Base-by-base conservation (phyloP, 1,139 yeast species). In the Arxiozyma telluris region DNA sequence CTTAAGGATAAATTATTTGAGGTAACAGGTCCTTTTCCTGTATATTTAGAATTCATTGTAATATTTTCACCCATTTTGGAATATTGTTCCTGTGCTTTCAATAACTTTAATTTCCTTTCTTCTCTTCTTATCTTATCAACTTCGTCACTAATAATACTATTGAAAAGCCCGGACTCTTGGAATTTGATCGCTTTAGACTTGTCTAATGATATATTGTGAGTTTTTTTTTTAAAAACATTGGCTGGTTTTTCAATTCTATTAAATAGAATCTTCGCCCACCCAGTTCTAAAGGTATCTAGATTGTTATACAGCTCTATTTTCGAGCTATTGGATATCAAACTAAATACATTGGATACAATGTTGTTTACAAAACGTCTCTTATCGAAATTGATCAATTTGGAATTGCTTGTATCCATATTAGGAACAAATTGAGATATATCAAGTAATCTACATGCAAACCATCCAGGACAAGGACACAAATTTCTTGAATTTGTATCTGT, bases 381-480 rank as follows among this genome's bases (percentile, higher is more conserved):
- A 65, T 84, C 89, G 65, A 83, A 84, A 62, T 84, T 84, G 61
- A 83, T 77, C 56, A 83, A 69, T 44, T 76, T 71, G 1, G 83
- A 74, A 62, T 81, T 79, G 57, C 78, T 83, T 44, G 79, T 76
- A 30, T 82, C 77, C 79, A 81, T 79, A 64, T 83, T 83, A 22
- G 90, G 89, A 51, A 84, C 79, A 63, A 79, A 82, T 59, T 84
- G 82, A 1, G 83, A 81, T 56, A 83, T 79, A 64, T 84, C 89
- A 54, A 83, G 64, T 59, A 84, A 66, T 53, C 87, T 74, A 59
- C 80, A 83, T 18, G 79, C 66, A 51, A 82, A 69, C 90, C 91
- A 84, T 11, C 98, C 97, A 59, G 90, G 81, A 65, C 97, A 91
- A 2, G 96, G 95, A n/a, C 83, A 77, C 52, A 82, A 64, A 59